Evolutionary conservation across 2,329 filamentous ascomycete species (phyloP).

Genomic region (Botrytis medusae): DNA sequence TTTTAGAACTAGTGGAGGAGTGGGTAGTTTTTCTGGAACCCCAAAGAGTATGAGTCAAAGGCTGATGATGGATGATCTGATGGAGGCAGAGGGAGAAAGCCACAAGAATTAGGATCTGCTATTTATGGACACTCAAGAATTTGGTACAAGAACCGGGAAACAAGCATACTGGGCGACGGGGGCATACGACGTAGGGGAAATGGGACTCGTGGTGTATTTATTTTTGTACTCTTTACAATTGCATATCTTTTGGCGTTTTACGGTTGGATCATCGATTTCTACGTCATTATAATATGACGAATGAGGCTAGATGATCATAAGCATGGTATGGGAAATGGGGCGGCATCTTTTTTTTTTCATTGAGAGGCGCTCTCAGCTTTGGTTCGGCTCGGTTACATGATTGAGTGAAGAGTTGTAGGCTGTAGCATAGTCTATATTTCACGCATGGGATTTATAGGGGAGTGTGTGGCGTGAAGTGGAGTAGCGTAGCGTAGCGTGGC

Average conservation of each 20-base stretch:
- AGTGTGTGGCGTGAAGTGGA: neutral
- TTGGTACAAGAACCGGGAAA: neutral
- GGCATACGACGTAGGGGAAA: neutral
- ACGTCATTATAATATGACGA: neutral
- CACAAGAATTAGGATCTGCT: neutral
- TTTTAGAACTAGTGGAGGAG: conserved; percentile 31
- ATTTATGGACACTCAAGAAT: neutral
- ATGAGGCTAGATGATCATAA: neutral
- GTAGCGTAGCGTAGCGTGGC: neutral
- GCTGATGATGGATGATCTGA: conserved; percentile 38
- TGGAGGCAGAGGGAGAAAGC: conserved; percentile 26
- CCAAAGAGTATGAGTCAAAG: conserved; percentile 38
- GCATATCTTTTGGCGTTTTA: conserved; percentile 13
- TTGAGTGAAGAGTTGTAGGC: neutral
- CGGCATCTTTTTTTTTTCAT: neutral
- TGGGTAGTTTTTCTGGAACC: conserved; percentile 31
- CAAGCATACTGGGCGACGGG: neutral
- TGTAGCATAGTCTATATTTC: conserved; percentile 1
- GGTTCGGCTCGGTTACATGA: neutral
- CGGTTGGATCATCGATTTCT: neutral
- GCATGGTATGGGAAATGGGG: neutral
- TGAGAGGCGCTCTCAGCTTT: neutral
- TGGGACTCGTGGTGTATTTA: conserved; percentile 4
- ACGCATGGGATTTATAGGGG: neutral
- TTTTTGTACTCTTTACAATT: conserved; percentile 10